A percentile compares a stretch with the other conserved stretches of the same genome.
These are phyloP conservation scores for Ceratobasidium theobromae DNA, from an alignment of 1,284 basidiomycete species.

Conservation along the genomic window DNA sequence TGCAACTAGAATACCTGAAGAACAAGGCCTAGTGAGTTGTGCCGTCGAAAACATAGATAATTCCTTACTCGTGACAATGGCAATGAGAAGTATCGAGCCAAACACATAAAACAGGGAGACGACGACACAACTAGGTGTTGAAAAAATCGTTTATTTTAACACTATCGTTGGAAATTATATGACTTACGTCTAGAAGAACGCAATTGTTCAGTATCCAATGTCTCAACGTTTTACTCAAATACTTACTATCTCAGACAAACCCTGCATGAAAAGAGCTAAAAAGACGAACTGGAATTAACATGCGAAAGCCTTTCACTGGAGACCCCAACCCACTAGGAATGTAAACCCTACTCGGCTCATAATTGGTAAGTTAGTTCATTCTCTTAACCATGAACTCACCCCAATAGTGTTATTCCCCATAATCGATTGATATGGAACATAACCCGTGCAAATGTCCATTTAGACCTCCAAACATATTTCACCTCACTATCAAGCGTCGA, in stretches of 20 bases:
- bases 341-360: background rate
- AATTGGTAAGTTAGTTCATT: background rate
- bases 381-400: background rate
- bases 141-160: background rate
- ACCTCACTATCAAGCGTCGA: background rate
- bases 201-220: background rate
- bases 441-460: constrained; percentile 2
- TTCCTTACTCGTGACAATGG: background rate
- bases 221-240: too few relatives aligned
- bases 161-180: background rate
- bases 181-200: background rate
- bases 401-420: background rate
- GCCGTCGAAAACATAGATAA: background rate
- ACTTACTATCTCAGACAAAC: background rate
- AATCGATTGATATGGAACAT: constrained; percentile 10
- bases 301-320: background rate
- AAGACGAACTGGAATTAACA: background rate
- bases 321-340: background rate
- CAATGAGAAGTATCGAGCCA: background rate
- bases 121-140: background rate
- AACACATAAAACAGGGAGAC: constrained; percentile 9
- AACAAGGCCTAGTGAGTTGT: background rate
- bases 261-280: constrained; percentile 9
- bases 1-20: background rate
- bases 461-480: background rate